Evolutionary conservation across 2,329 filamentous ascomycete species (phyloP).

Genomic region (Cadophora luteo-olivacea): DNA sequence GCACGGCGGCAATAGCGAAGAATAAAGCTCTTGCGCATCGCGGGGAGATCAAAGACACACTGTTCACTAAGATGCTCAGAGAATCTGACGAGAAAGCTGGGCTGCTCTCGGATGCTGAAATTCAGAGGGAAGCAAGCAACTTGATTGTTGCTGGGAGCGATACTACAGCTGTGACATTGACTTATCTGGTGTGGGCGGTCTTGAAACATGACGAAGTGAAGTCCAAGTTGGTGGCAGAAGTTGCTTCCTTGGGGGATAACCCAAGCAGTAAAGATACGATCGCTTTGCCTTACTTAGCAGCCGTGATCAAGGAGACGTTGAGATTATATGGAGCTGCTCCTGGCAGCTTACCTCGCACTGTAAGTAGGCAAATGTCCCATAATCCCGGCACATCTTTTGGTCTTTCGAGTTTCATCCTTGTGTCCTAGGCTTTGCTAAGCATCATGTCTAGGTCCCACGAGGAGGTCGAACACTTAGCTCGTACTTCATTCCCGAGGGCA

Average conservation of each 20-base stretch:
- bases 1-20: conserved; percentile 40
- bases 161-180: conserved; percentile 49
- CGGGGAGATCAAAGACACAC: conserved; percentile 14
- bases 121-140: conserved; percentile 22
- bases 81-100: conserved; percentile 17
- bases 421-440: background rate
- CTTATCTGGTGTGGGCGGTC: conserved; percentile 33
- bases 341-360: conserved; percentile 41
- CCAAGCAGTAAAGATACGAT: conserved; percentile 26
- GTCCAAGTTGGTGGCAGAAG: conserved; percentile 15
- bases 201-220: conserved; percentile 21
- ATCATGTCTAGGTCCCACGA: conserved; percentile 29
- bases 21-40: background rate
- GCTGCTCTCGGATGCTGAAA: conserved; percentile 3
- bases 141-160: conserved; percentile 49
- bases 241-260: background rate
- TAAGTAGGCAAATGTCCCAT: background rate
- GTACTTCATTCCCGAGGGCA: conserved; percentile 45
- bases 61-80: conserved; percentile 20
- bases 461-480: conserved; percentile 43
- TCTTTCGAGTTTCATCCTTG: background rate
- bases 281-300: conserved; percentile 43
- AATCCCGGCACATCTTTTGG: background rate
- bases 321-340: conserved; percentile 46
- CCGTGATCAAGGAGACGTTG: conserved; percentile 46